phyloP scores from a whole-genome alignment of 2,329 filamentous ascomycete species.

The Fusarium fujikuroi region DNA sequence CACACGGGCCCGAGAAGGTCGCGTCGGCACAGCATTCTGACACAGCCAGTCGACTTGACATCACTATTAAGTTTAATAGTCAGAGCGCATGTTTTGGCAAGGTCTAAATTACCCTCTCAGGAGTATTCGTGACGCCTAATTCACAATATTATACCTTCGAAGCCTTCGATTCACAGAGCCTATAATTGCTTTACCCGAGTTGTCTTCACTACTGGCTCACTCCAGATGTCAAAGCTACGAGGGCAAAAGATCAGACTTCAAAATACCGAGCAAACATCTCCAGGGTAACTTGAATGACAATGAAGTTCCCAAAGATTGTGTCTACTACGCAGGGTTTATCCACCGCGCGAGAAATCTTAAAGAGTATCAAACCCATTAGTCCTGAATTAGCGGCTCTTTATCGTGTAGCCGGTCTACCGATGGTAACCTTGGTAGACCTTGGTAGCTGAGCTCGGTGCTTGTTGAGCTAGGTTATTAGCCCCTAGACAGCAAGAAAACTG shows the following conservation, averaged over 20 bases:
- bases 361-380: neutral
- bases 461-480: neutral
- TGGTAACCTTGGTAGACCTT: neutral
- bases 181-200: too few relatives aligned
- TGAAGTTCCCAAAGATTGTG: neutral
- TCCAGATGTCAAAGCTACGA: neutral
- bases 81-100: too few relatives aligned
- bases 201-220: neutral
- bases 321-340: neutral
- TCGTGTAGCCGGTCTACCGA: neutral
- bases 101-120: neutral
- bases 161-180: neutral
- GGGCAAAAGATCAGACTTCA: neutral
- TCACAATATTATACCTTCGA: too few relatives aligned
- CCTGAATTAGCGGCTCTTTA: neutral
- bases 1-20: rapidly evolving
- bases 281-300: neutral
- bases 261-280: neutral
- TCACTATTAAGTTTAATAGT: neutral
- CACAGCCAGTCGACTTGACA: neutral
- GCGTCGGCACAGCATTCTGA: neutral
- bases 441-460: neutral
- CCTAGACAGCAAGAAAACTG: neutral
- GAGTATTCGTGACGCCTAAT: too few relatives aligned
- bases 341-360: neutral